Evolutionary conservation across 2,329 filamentous ascomycete species (phyloP), one percentile per base, ranked within the genome.

Genomic region (Knufia fluminis): DNA sequence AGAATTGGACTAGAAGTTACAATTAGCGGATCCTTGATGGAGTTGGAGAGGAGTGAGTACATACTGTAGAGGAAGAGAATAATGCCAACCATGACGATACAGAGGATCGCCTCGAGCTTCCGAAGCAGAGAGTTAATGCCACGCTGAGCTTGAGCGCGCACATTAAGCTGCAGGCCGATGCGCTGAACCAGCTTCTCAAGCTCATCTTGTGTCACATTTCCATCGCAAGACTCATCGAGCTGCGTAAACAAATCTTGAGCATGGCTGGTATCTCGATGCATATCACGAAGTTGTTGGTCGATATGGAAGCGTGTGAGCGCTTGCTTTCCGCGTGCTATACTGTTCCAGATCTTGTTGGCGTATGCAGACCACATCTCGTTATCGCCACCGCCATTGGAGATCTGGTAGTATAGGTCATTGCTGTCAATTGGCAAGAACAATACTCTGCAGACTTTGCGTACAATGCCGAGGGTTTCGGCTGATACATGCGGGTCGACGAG

Each of bases 41-140:
- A 10, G 3, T 3, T 14, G 24, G n/a, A 26, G 28, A 16, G n/a
- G 24, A n/a, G 12, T 14, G 31, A 20, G 14, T 9, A 44, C 47
- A 44, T 44, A 49, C 47, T 28, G 24, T 49, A 49, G 26, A 49
- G 4, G 28, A 44, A 44, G 6, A 49, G 14, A 23, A 49, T 49
- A n/a, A 44, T 10, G 14, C 38, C 47, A 17, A 32, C 19, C 20
- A 49, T 31, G n/a, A 49, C 20, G 39, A 49, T 33, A 3, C 23
- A 26, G 6, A 49, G 28, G 16, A 49, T 24, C 4, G 22, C 26
- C 39, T 49, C 39, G 19, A 49, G 39, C 23, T 49, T 49, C 4
- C 35, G 47, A 14, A 49, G 33, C 14, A 49, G 39, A 7, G 14
- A 31, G 9, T 26, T 19, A 23, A 49, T 49, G 33, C 47, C 39